Evolutionary conservation across 108 stramenopile genomes (phyloP), one percentile per base, ranked within the genome.

Genomic region (Chaetoceros muelleri): DNA sequence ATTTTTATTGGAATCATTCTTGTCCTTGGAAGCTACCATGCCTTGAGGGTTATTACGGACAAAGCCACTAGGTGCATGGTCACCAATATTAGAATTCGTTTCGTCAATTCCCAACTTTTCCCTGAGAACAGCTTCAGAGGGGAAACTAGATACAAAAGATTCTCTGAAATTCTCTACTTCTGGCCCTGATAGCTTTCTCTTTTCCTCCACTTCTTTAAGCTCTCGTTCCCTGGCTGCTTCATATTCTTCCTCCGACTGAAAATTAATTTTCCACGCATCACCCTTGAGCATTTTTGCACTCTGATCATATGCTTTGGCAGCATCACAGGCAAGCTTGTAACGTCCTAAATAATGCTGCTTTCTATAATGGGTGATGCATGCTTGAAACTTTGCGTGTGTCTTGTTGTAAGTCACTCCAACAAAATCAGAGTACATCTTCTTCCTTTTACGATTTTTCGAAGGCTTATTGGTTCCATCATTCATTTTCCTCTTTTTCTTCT

Each of bases 321-420:
- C 73, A 52, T 74, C 73, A 26, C 60, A 58, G 24, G 73, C 73
- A 10, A 74, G 56, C 28, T 67, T 67, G 61, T 74, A 74, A 17
- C 73, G 30, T 2, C 73, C 73, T 20, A 74, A 51, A 52, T 74
- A 74, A 48, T 74, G 69, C 47, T 74, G 73, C 24, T 70, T 71
- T 8, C 73, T 46, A 24, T 74, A 74, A 54, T 74, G 73, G 16
- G 73, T 74, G 34, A 74, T 71, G 34, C 73, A 74, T 19, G 70
- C 55, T 55, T 74, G 73, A 52, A 71, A 74, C 44, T 74, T 74
- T 47, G 73, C 69, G 45, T 74, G 73, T n/a, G 73, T 74, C 31
- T 71, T 71, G 55, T 74, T 74, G 69, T 74, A 74, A 1, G 73
- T 74, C 17, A 74, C 73, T 1, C 73, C 73, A 0, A 74, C 73